Evolutionary conservation across 768 basidiomycete species (phyloP), one percentile per base, ranked within the genome.

Genomic region (Strobilomyces dryophilus): DNA sequence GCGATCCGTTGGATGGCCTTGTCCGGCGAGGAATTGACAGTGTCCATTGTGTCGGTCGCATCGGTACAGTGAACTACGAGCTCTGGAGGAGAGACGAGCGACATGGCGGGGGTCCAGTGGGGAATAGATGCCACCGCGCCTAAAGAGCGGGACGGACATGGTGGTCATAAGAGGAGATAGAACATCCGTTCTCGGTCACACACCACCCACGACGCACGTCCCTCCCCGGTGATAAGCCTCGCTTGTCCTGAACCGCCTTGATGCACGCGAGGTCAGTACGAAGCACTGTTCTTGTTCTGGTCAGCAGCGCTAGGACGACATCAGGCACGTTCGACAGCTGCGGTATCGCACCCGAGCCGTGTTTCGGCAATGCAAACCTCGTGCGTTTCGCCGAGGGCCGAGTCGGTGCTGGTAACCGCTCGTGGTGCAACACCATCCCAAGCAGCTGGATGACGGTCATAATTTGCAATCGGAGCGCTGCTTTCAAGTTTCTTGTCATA

Each of bases 1-100:
- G 75, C 75, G 2, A 79, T 66, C 45, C 76, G 54, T 35, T 65
- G 61, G 45, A 50, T 15, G 1, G 3, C 43, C 37, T 59, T 49
- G 6, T 37, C 37, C 12, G 53, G 51, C 24, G 62, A 34, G 5
- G 47, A 50, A 11, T 62, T 51, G 15, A 31, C 45, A 4, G 45
- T 49, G 36, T 51, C 50, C 39, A 58, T 65, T 27, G 40, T 49
- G 24, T 58, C 52, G 18, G 31, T n/a, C 21, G 31, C 15, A 12
- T 60, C 53, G 20, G 34, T 6, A 15, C 34, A 37, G 42, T 27
- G 37, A 7, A 32, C 35, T 7, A 24, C 26, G 12, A 17, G 52
- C 21, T 56, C 53, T 49, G 55, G 41, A 34, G 51, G 47, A 34
- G 56, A n/a, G 31, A 18, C 26, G 11, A 18, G 44, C 1, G 49